Evolutionary conservation across 257 asterid genomes (phyloP).

Genomic region (Primulina huaijiensis): DNA sequence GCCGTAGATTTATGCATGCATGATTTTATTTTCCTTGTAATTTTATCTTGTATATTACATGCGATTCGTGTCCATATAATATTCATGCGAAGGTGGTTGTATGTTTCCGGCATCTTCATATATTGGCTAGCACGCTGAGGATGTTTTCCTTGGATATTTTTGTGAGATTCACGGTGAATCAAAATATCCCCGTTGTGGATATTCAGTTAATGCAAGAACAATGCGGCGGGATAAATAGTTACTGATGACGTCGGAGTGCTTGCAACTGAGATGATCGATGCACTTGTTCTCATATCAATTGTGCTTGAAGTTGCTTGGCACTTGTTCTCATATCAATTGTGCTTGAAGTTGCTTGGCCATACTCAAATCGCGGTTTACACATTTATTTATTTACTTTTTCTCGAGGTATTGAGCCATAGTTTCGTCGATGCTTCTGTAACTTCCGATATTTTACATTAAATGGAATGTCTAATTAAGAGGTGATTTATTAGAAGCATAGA

Average conservation of each 20-base stretch:
- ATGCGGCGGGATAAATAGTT: not conserved
- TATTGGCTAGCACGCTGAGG: not conserved
- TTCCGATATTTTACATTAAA: not conserved
- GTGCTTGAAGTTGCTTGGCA: not conserved
- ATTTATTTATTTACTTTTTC: not conserved
- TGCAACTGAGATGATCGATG: not conserved
- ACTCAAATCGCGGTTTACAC: too few relatives aligned
- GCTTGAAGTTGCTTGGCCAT: not conserved
- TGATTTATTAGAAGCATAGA: not conserved
- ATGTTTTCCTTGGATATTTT: not conserved
- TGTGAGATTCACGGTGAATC: too few relatives aligned
- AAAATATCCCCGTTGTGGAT: not conserved
- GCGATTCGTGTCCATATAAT: not conserved
- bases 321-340: not conserved
- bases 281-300: not conserved
- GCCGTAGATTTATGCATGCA: not conserved
- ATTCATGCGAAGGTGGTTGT: not conserved
- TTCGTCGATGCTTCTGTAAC: not conserved
- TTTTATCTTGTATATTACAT: not conserved
- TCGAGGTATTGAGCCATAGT: not conserved
- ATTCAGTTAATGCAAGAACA: not conserved
- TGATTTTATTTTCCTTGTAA: not conserved
- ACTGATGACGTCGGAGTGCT: not conserved
- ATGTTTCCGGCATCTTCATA: not conserved
- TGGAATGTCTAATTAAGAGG: not conserved